phyloP scores from a whole-genome alignment of 2,329 filamentous ascomycete species.

The Trichoderma brevicompactum region DNA sequence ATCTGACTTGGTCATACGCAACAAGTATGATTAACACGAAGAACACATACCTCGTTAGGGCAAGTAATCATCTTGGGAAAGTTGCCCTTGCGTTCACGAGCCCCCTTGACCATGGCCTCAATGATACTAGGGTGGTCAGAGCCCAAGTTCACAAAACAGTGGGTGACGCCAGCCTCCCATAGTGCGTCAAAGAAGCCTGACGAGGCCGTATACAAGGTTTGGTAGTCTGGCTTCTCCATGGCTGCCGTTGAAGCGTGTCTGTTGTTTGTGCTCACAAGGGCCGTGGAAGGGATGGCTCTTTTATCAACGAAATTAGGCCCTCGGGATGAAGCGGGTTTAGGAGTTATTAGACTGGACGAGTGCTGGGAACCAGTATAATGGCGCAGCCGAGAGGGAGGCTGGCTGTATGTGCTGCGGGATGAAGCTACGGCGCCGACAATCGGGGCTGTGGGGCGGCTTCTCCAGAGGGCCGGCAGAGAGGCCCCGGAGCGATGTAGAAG shows the following conservation, averaged over 20 bases:
- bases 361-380: background rate
- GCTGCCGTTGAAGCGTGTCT: constrained; percentile 31
- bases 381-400: constrained; percentile 15
- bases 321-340: background rate
- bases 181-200: constrained; percentile 83
- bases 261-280: constrained; percentile 14
- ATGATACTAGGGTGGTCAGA: constrained; percentile 77
- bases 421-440: constrained; percentile 25
- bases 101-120: constrained; percentile 78
- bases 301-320: constrained; percentile 2
- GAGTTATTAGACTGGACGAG: constrained; percentile 15
- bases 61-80: constrained; percentile 79
- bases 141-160: constrained; percentile 69
- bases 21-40: too few species aligned
- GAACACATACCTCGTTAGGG: constrained; percentile 68
- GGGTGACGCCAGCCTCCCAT: constrained; percentile 68
- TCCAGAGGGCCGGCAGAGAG: constrained; percentile 35
- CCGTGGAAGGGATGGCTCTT: constrained; percentile 13
- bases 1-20: background rate
- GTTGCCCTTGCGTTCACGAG: constrained; percentile 64
- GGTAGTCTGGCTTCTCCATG: constrained; percentile 31
- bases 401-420: constrained; percentile 15
- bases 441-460: constrained; percentile 31
- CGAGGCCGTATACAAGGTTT: constrained; percentile 70
- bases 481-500: constrained; percentile 37